phyloP scores from a whole-genome alignment of 441 rosid species.

The Syzygium malaccense region DNA sequence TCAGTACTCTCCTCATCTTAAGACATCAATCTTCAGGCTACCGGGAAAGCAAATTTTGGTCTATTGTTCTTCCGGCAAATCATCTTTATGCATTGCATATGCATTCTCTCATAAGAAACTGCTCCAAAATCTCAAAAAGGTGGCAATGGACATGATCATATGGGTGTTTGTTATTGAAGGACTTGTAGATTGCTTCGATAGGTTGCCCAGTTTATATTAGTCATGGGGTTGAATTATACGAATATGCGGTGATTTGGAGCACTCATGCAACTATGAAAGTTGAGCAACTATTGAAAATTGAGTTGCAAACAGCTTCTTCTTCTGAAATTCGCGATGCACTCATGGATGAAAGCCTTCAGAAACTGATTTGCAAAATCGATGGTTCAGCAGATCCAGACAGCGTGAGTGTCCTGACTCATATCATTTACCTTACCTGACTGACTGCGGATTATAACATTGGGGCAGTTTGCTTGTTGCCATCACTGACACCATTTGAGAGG shows the following conservation, averaged over 20 bases:
- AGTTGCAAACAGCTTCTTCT: constrained; percentile 42
- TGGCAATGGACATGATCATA: neutral
- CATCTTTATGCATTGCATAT: neutral
- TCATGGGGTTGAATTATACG: neutral
- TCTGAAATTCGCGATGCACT: constrained; percentile 53
- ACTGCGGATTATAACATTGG: neutral
- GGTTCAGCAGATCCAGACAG: constrained; percentile 43
- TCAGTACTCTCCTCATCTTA: neutral
- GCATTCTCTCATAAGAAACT: neutral
- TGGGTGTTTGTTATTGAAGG: neutral
- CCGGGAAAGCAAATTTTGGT: neutral
- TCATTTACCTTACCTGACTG: neutral
- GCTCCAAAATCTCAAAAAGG: neutral
- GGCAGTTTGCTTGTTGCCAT: neutral
- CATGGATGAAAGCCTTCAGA: constrained; percentile 48
- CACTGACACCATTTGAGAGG: neutral
- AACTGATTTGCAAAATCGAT: constrained; percentile 49
- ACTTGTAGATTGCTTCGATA: neutral
- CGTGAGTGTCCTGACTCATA: constrained; percentile 21
- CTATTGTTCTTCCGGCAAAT: too few relatives aligned
- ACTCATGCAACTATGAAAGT: neutral
- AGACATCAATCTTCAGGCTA: neutral
- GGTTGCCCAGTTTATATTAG: neutral
- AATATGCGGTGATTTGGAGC: neutral
- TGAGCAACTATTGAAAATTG: neutral